Evolutionary conservation across 352 stramenopile genomes (phyloP).

Genomic region (Phytopythium cucurbitacearum): DNA sequence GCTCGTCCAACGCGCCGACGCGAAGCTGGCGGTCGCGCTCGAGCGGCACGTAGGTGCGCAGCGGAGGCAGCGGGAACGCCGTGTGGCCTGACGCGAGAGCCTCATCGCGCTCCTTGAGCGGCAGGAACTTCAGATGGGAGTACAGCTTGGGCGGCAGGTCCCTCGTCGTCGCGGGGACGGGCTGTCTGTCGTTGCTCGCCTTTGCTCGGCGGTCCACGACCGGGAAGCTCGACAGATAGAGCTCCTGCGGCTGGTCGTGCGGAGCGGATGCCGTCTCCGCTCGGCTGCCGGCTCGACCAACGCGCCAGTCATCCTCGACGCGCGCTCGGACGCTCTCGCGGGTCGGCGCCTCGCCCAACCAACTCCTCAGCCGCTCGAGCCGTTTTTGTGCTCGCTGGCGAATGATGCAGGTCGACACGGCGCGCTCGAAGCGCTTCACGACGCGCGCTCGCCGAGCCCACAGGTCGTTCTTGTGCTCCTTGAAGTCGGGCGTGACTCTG

Average conservation of each 20-base stretch:
- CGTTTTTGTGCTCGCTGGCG: conserved; percentile 52
- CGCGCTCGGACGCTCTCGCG: conserved; percentile 50
- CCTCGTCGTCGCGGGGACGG: neutral
- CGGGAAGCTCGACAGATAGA: conserved; percentile 52
- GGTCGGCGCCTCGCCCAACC: conserved; percentile 44
- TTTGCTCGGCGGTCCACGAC: conserved; percentile 28
- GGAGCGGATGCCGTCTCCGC: neutral
- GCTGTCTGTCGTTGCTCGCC: neutral
- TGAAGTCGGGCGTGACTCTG: conserved; percentile 59
- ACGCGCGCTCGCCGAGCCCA: conserved; percentile 69
- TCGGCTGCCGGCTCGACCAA: conserved; percentile 6
- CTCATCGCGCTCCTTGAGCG: conserved; percentile 58
- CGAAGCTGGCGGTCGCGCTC: conserved; percentile 10
- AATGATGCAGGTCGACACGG: conserved; percentile 74
- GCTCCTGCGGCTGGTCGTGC: neutral
- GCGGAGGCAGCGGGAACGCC: conserved; percentile 36
- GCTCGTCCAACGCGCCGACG: conserved; percentile 2
- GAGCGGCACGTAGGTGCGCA: conserved; percentile 59
- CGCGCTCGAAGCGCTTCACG: conserved; percentile 59
- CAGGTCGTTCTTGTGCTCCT: conserved; percentile 86
- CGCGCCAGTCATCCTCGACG: conserved; percentile 44
- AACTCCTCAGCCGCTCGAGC: conserved; percentile 47
- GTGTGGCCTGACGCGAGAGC: conserved; percentile 65
- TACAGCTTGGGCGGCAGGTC: conserved; percentile 49
- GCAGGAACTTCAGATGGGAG: conserved; percentile 48